These are phyloP conservation scores for Fusarium coffeatum DNA, from an alignment of 2,329 filamentous ascomycete species.

Conservation along the genomic window DNA sequence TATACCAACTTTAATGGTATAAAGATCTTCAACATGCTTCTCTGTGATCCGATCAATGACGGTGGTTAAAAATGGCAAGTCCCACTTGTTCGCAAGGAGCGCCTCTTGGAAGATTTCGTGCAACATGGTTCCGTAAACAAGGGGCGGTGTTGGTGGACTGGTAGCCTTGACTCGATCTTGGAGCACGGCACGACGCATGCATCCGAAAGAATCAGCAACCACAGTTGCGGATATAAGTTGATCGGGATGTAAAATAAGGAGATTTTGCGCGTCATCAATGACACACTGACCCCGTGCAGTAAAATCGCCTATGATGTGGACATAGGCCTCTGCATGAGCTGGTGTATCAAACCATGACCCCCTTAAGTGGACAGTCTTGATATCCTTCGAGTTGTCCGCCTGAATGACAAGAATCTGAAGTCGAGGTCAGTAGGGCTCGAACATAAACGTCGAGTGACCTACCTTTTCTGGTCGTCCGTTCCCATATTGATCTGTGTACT, in stretches of 20 bases:
- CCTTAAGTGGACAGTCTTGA: constrained; percentile 78
- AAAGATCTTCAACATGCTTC: constrained; percentile 87
- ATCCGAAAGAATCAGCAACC: constrained; percentile 95
- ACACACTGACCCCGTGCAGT: constrained; percentile 77
- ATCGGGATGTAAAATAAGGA: constrained; percentile 93
- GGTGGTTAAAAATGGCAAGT: constrained; percentile 71
- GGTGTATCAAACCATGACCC: constrained; percentile 89
- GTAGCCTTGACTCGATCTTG: constrained; percentile 96
- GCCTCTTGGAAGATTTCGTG: constrained; percentile 97
- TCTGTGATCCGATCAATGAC: constrained; percentile 77
- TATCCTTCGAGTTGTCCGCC: constrained; percentile 75
- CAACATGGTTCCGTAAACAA: constrained; percentile 92
- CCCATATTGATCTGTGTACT: constrained; percentile 73
- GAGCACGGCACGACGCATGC: constrained; percentile 88
- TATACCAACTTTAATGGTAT: constrained; percentile 83
- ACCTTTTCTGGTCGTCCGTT: constrained; percentile 78
- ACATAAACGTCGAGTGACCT: constrained; percentile 38
- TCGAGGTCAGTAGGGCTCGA: constrained; percentile 30
- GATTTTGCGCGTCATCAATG: constrained; percentile 83
- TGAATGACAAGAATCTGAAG: constrained; percentile 81
- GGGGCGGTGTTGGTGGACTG: constrained; percentile 79
- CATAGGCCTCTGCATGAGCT: constrained; percentile 77
- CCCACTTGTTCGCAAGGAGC: constrained; percentile 85
- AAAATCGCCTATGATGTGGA: constrained; percentile 88
- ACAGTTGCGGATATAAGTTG: constrained; percentile 95